Base-by-base conservation (phyloP, 2,329 filamentous ascomycete genomes). In the Colletotrichum nymphaeae region DNA sequence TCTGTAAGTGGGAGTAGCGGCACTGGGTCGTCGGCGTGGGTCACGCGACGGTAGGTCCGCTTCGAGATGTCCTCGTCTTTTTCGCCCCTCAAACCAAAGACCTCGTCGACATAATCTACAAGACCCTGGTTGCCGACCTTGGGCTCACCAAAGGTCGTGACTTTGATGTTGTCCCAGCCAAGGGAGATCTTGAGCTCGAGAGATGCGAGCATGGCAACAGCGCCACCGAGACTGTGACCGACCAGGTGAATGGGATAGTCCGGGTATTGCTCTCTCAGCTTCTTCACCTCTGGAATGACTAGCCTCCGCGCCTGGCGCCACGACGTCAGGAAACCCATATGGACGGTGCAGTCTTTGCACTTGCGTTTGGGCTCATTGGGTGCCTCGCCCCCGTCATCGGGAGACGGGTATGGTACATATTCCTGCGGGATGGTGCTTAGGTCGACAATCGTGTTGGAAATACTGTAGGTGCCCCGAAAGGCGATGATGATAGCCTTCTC, bases 131-230 rank as follows among this genome's bases (percentile, higher is more conserved):
- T 93, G 16, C 91, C 91, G 24, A 92, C 82, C 53, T 89, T 86
- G 24, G 97, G 97, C 83, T 98, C 95, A 11, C 97, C 97, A 82
- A 98, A 99, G 0, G 97, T 98, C 5, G 96, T 98, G 53, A 97
- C 91, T 16, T 88, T 83, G n/a, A 90, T 75, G 3, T 95, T 91
- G 9, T 92, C 83, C 91, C 93, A 97, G 22, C 93, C 94, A n/a
- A 93, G 86, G 0, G 92, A 89, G 28, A 86, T 82, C 72, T 91
- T 89, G 79, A 98, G 89, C 79, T 99, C 97, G 35, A 98, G 86
- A 1, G 90, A 94, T 0, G 95, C 97, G 4, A 99, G 89, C 1
- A 94, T 93, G 3, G 97, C 96, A 2, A 99, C 94, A 0, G 97
- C 95, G 19, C 97, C 97, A 24, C 97, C 97, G 0, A 99, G 90